phyloP scores from a whole-genome alignment of 148 eudicot species.

The Rhododendron ferrugineum region DNA sequence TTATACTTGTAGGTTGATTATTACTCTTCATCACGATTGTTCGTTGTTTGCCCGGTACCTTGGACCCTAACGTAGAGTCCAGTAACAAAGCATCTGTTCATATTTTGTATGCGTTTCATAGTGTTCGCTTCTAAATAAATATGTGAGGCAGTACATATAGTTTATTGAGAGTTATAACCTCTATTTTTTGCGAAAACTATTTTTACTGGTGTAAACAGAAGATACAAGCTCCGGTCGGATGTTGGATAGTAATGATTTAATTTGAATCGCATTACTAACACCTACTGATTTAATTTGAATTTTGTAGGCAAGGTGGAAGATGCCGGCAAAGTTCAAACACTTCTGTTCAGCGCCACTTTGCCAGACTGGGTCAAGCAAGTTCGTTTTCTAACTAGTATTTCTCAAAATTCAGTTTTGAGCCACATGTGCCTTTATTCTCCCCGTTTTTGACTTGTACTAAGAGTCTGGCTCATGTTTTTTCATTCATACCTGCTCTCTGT shows the following conservation, averaged over 20 bases:
- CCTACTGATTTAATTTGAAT: background rate
- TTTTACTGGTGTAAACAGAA: background rate
- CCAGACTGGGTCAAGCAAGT: conserved; percentile 87
- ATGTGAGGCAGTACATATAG: background rate
- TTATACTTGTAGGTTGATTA: background rate
- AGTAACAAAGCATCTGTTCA: background rate
- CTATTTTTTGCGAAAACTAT: background rate
- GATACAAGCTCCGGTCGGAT: background rate
- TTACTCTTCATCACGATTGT: background rate
- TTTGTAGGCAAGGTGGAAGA: conserved; percentile 83
- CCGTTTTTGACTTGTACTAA: background rate
- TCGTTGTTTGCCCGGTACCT: background rate
- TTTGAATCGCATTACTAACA: background rate
- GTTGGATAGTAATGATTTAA: background rate
- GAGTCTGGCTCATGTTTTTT: background rate
- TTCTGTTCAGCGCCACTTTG: conserved; percentile 92
- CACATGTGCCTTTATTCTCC: background rate
- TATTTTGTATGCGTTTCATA: background rate
- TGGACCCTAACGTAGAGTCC: background rate
- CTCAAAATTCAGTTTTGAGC: background rate
- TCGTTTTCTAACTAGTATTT: background rate
- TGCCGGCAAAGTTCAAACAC: conserved; percentile 79
- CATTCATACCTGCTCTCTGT: background rate
- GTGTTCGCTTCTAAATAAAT: background rate
- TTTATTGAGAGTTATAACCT: background rate